Base-by-base conservation (phyloP, 2,329 filamentous ascomycete species). In the Talaromyces verruculosus region DNA sequence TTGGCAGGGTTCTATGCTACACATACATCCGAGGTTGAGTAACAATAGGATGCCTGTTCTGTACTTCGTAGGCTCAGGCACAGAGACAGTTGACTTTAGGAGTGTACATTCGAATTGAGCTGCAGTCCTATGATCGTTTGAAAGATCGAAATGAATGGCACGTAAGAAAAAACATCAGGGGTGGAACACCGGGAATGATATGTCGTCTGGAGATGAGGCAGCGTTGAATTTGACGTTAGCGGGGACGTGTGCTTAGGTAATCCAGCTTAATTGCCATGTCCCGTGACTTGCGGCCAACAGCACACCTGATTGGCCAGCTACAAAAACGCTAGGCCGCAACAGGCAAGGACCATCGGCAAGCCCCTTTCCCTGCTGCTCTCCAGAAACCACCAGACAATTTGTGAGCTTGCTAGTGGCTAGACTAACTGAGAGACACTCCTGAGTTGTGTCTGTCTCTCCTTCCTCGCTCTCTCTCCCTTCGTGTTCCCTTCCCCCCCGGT, bases 341-440 rank as follows among this genome's bases (percentile, higher is more conserved):
- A 25, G 33, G 64, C 5, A 53, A 61, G 28, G 58, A 39, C 47
- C 45, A 43, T 41, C 45, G 39, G 33, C 35, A 58, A 45, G 47
- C 64, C 64, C 64, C 64, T 65, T 66, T 66, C 60, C 41, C 49
- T 30, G 37, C 15, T 39, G 35, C 22, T 58, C 55, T 57, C 51
- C 51, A 33, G 51, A 33, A 33, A 33, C 51, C 43, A 28, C 51
- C 53, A 59, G 63, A 58, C 58, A 62, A 55, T 61, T 33, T 41
- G 63, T 35, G 25, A 65, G 45, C n/a, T 61, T 55, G 13, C 41
- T 58, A 55, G 25, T 47, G 53, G 53, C 53, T 22, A 37, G 51
- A 17, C 51, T 22, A 37, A 57, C n/a, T 57, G 30, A 57, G n/a
- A 35, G 30, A 35, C 51, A 57, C 51, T 66, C 64, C 60, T 63